Evolutionary conservation across 805 yeast species (phyloP).

Genomic region (Middelhovenomyces tepae): DNA sequence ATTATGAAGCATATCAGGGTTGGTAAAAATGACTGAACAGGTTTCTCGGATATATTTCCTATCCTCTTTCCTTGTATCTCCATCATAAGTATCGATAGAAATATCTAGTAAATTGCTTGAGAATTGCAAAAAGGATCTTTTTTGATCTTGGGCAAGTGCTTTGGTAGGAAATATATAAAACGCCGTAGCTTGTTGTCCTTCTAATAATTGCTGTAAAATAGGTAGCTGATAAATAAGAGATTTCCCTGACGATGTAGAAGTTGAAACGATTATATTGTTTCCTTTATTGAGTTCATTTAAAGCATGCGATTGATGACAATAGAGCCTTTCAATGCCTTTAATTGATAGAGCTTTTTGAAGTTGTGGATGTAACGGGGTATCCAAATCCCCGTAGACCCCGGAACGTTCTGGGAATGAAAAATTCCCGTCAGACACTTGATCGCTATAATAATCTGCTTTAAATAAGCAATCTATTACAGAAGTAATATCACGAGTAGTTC

Average conservation of each 20-base stretch:
- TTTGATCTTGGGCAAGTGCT: constrained; percentile 96
- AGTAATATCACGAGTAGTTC: constrained; percentile 28
- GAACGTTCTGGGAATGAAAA: constrained; percentile 35
- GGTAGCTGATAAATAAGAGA: constrained; percentile 89
- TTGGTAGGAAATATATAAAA: constrained; percentile 93
- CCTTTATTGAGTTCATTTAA: constrained; percentile 43
- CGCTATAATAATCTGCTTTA: constrained; percentile 40
- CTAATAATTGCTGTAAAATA: constrained; percentile 37
- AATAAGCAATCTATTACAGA: constrained; percentile 44
- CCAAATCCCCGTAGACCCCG: constrained; percentile 32
- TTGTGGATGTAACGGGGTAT: background rate
- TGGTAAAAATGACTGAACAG: constrained; percentile 80
- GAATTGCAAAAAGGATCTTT: constrained; percentile 46
- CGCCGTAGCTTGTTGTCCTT: constrained; percentile 42
- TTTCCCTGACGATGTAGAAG: constrained; percentile 94
- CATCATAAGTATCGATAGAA: constrained; percentile 78
- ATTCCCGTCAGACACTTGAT: constrained; percentile 48
- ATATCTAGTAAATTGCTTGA: constrained; percentile 40
- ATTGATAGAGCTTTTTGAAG: constrained; percentile 33
- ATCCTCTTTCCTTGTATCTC: constrained; percentile 65
- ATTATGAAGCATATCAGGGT: constrained; percentile 89
- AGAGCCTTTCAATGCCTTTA: constrained; percentile 46
- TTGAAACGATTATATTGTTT: constrained; percentile 75
- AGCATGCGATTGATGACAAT: constrained; percentile 78
- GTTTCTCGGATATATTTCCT: constrained; percentile 47